Conservation (phyloP, 1,284 basidiomycete species). For the Ganoderma boninense region DNA sequence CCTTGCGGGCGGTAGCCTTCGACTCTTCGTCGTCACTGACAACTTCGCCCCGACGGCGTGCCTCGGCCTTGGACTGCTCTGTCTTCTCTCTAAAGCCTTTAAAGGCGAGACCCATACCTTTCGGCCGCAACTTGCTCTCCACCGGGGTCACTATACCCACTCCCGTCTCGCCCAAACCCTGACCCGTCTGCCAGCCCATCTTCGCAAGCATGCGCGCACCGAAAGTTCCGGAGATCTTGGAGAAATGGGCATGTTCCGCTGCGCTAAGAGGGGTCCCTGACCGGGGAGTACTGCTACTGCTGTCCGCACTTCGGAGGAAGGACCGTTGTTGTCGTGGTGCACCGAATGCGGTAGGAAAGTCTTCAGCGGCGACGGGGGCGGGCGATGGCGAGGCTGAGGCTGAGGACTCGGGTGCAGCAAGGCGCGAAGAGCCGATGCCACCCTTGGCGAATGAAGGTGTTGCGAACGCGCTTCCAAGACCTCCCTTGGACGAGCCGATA, state of each 20-base stretch:
- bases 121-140: conserved; percentile 84
- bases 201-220: conserved; percentile 92
- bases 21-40: conserved; percentile 77
- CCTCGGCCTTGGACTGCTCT: conserved; percentile 88
- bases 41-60: conserved; percentile 74
- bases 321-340: conserved; percentile 51
- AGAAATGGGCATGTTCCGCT: conserved; percentile 81
- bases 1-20: conserved; percentile 52
- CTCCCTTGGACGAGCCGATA: conserved; percentile 37
- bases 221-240: conserved; percentile 77
- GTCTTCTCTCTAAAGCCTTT: conserved; percentile 90
- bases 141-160: conserved; percentile 91
- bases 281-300: conserved; percentile 51
- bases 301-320: conserved; percentile 61
- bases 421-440: conserved; percentile 54
- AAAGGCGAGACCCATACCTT: conserved; percentile 87
- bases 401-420: conserved; percentile 40
- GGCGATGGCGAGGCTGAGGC: conserved; percentile 45
- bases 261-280: conserved; percentile 64
- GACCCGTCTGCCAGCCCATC: conserved; percentile 92
- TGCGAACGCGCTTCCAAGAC: conserved; percentile 28
- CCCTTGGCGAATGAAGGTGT: conserved; percentile 47
- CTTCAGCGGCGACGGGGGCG: conserved; percentile 36
- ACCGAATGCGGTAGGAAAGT: conserved; percentile 57
- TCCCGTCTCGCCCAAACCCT: conserved; percentile 81